These are phyloP conservation scores for Malassezia vespertilionis DNA, from an alignment of 1,284 basidiomycete genomes.

Conservation along the genomic window DNA sequence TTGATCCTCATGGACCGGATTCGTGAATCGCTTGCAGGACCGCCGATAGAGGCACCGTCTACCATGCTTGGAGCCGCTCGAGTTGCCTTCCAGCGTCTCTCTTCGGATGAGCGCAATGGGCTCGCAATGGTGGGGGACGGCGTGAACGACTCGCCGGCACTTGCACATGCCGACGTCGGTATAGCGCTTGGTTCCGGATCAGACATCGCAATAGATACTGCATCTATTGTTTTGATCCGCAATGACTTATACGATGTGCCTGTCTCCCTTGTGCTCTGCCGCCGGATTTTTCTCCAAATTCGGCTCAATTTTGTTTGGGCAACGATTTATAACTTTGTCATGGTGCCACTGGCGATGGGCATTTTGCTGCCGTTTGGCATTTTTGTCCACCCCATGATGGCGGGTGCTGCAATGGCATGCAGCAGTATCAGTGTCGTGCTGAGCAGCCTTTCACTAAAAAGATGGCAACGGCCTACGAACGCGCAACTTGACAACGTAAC, in stretches of 20 bases:
- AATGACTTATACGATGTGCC: slow-evolving; percentile 92
- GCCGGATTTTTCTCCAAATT: slow-evolving; percentile 80
- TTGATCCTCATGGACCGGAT: slow-evolving; percentile 27
- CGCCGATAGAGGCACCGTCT: slow-evolving; percentile 2
- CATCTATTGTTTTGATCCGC: slow-evolving; percentile 93
- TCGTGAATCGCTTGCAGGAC: slow-evolving; percentile 2
- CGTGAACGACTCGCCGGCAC: slow-evolving; percentile 94
- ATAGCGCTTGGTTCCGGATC: slow-evolving; percentile 92
- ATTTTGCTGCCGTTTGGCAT: slow-evolving; percentile 80
- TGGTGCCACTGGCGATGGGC: slow-evolving; percentile 98
- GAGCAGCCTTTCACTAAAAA: slow-evolving; percentile 70
- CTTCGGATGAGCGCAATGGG: slow-evolving; percentile 8
- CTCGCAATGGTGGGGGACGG: slow-evolving; percentile 79
- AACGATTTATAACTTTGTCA: slow-evolving; percentile 68
- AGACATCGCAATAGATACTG: slow-evolving; percentile 92
- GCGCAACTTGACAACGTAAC: background rate
- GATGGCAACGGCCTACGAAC: slow-evolving; percentile 35
- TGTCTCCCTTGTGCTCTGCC: slow-evolving; percentile 80
- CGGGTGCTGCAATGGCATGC: slow-evolving; percentile 93
- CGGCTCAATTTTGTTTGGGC: slow-evolving; percentile 52
- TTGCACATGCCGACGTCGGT: slow-evolving; percentile 86
- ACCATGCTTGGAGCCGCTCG: slow-evolving; percentile 14
- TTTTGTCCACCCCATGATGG: slow-evolving; percentile 94
- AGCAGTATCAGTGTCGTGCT: slow-evolving; percentile 90
- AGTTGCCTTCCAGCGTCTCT: background rate